Base-by-base conservation (phyloP, 192 early-diverging fungal species). In the Entomortierella lignicola region DNA sequence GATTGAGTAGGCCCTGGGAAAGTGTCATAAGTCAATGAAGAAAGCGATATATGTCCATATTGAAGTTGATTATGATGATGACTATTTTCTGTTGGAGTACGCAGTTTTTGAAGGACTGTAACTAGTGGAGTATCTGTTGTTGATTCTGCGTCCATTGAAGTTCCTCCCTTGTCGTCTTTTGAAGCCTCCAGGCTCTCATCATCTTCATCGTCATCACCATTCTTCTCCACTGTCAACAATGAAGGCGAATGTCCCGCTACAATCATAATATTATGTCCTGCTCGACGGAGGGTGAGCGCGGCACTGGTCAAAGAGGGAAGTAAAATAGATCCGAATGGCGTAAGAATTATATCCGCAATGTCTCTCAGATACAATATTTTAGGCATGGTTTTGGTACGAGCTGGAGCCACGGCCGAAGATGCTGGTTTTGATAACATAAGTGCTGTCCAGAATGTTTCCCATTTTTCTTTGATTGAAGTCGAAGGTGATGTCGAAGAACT, bases 321-420 rank as follows among this genome's bases (percentile, higher is more conserved):
- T 48, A 86, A 48, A 1, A 80, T 51, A 4, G 62, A 25, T 6
- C 77, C 75, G 62, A 86, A 72, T 7, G 63, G 60, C 11, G 83
- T 77, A 32, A 74, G 73, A 50, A 85, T 81, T 18, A 84, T 59
- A 32, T 87, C 83, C 15, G 79, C 80, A 63, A 82, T 79, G 58
- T 89, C 87, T 23, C 82, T 70, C 21, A 89, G 59, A 39, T 85
- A 89, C 10, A 89, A 47, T 25, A 89, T 74, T 51, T 82, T 84
- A 23, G 83, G 82, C 7, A 55, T 8, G 23, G 58, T 42, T 15
- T 55, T 55, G 51, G 20, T 7, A 8, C 65, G 32, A 13, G 42
- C n/a, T n/a, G n/a, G n/a, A n/a, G 11, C 1, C 58, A 18, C 18
- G 34, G 34, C 17, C 25, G 27, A 2, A 18, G 64, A 31, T 57